Percentiles rank a stretch among this genome's conserved stretches.
These are phyloP conservation scores for Globisporangium radiosum DNA, from an alignment of 352 stramenopile species.

Conservation along the genomic window DNA sequence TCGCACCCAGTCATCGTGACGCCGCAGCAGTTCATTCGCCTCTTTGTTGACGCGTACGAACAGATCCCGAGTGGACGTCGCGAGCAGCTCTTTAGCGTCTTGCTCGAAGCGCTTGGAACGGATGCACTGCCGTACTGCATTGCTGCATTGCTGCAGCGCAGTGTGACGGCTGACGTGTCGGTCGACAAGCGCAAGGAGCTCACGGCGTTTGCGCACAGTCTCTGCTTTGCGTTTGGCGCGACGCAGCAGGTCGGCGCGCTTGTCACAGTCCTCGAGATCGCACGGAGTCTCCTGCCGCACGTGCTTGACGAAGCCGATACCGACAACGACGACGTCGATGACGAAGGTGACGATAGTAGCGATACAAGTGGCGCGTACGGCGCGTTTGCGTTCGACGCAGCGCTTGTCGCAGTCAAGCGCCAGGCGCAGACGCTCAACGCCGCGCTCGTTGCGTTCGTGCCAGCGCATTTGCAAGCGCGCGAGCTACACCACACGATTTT, in stretches of 20 bases:
- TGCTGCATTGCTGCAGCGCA: constrained; percentile 45
- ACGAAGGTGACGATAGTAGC: constrained; percentile 36
- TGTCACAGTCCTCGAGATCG: constrained; percentile 51
- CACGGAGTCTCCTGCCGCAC: constrained; percentile 53
- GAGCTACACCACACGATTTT: constrained; percentile 75
- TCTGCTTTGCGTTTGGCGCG: constrained; percentile 54
- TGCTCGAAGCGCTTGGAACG: constrained; percentile 47
- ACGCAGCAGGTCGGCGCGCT: constrained; percentile 52
- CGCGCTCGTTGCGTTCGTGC: constrained; percentile 63
- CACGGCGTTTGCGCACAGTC: constrained; percentile 55
- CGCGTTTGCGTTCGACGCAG: constrained; percentile 33
- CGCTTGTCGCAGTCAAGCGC: constrained; percentile 26
- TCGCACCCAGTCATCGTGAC: constrained; percentile 28
- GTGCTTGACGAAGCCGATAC: constrained; percentile 69
- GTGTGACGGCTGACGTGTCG: constrained; percentile 18
- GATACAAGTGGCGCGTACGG: constrained; percentile 39
- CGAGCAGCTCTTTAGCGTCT: constrained; percentile 52
- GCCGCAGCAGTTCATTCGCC: constrained; percentile 61
- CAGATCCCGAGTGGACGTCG: constrained; percentile 58
- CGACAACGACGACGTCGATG: constrained; percentile 63
- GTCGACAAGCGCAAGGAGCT: constrained; percentile 36
- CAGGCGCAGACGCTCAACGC: constrained; percentile 52
- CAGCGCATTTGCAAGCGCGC: constrained; percentile 51
- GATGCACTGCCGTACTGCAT: constrained; percentile 48
- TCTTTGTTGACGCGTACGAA: constrained; percentile 73